Evolutionary conservation across 345 rosid genomes (phyloP).

Genomic region (Viola odorata): DNA sequence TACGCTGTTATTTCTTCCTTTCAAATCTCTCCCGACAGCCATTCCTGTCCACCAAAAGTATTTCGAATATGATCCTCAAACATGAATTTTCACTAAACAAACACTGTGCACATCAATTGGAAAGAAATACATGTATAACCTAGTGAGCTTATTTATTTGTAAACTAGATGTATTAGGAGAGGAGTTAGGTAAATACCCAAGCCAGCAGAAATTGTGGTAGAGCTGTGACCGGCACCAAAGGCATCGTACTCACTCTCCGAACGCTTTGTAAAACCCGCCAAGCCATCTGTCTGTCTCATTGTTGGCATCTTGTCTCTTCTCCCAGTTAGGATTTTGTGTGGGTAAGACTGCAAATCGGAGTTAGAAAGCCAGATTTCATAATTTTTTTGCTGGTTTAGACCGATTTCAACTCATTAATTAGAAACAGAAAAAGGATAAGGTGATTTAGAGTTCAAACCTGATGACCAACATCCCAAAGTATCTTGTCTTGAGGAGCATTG

Average conservation of each 20-base stretch:
- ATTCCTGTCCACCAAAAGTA: conserved; percentile 50
- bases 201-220: conserved; percentile 93
- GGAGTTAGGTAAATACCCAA: conserved; percentile 45
- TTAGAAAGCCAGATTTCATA: background rate
- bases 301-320: conserved; percentile 93
- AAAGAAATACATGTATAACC: background rate
- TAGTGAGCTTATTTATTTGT: background rate
- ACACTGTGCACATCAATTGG: too few species aligned
- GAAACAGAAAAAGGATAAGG: background rate
- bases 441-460: conserved; percentile 38
- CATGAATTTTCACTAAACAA: too few species aligned
- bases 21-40: conserved; percentile 94
- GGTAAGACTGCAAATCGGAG: conserved; percentile 58
- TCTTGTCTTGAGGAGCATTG: conserved; percentile 78
- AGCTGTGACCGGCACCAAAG: conserved; percentile 94
- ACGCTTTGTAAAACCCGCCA: conserved; percentile 84
- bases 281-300: conserved; percentile 81
- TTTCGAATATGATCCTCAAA: too few species aligned
- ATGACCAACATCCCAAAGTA: conserved; percentile 98
- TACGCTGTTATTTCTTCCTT: conserved; percentile 66
- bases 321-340: conserved; percentile 92
- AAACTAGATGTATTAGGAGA: conserved; percentile 3
- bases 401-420: background rate
- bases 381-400: background rate
- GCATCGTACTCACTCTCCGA: conserved; percentile 89